These are phyloP conservation scores for Nidula niveotomentosa DNA, from an alignment of 1,284 basidiomycete species.

Conservation along the genomic window DNA sequence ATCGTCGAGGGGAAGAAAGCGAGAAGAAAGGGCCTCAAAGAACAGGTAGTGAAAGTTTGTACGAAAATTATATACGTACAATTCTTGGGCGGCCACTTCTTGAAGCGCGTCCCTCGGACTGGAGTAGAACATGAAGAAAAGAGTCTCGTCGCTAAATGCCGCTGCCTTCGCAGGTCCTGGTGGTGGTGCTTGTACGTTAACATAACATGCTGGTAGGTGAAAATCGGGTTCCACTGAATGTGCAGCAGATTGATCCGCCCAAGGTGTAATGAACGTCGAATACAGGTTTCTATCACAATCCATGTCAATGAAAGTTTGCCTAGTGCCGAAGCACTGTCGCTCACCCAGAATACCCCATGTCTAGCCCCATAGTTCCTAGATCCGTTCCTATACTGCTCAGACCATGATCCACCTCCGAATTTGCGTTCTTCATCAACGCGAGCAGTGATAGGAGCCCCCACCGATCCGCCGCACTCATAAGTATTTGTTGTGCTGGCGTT, in stretches of 20 bases:
- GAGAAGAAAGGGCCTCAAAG: slow-evolving; percentile 1
- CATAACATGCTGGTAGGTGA: slow-evolving; percentile 89
- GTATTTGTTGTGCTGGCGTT: slow-evolving; percentile 93
- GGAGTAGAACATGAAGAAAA: slow-evolving; percentile 99
- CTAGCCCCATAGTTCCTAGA: slow-evolving; percentile 90
- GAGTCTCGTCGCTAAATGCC: slow-evolving; percentile 94
- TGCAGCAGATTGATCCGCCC: slow-evolving; percentile 87
- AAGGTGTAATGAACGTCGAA: slow-evolving; percentile 95
- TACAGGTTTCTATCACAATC: slow-evolving; percentile 70
- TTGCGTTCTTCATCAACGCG: slow-evolving; percentile 87
- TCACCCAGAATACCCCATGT: slow-evolving; percentile 84
- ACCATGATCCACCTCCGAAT: slow-evolving; percentile 78
- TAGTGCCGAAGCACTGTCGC: slow-evolving; percentile 25
- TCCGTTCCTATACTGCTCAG: slow-evolving; percentile 91
- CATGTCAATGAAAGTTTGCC: slow-evolving; percentile 9
- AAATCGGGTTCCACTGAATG: slow-evolving; percentile 89
- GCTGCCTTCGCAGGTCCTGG: slow-evolving; percentile 86
- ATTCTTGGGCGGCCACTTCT: slow-evolving; percentile 93
- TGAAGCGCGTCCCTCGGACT: slow-evolving; percentile 92
- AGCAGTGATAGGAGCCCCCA: slow-evolving; percentile 93
- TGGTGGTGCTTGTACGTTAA: slow-evolving; percentile 87
- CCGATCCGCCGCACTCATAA: slow-evolving; percentile 92
- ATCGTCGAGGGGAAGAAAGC: background rate
- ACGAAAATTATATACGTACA: slow-evolving; percentile 55
- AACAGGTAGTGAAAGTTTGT: slow-evolving; percentile 8